Evolutionary conservation across 192 early-diverging fungal genomes (phyloP).

Genomic region (Backusella mclennaniae): DNA sequence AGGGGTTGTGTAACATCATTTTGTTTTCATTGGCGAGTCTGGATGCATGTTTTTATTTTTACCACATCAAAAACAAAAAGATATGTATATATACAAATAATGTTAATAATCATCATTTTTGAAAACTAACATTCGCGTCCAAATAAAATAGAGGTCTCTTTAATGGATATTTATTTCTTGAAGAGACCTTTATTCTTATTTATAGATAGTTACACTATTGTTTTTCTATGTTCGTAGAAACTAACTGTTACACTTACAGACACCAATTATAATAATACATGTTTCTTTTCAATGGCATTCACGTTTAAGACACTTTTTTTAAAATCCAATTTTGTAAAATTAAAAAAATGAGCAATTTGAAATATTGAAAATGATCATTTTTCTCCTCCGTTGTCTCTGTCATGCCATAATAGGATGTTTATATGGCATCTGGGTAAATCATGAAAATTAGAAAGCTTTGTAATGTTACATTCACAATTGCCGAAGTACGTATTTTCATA

Average conservation of each 20-base stretch:
- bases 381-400: background rate
- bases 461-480: too few relatives aligned
- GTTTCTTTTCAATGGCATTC: background rate
- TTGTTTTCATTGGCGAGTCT: background rate
- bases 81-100: background rate
- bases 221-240: background rate
- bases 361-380: too few relatives aligned
- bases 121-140: background rate
- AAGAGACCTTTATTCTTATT: background rate
- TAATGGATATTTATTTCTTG: background rate
- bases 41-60: background rate
- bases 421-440: background rate
- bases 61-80: background rate
- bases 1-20: background rate
- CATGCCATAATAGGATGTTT: background rate
- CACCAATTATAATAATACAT: background rate
- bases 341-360: background rate
- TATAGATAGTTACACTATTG: background rate
- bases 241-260: background rate
- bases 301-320: background rate
- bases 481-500: too few relatives aligned
- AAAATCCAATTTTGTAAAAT: background rate
- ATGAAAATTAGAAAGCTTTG: too few relatives aligned
- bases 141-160: background rate
- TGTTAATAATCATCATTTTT: background rate